These are phyloP conservation scores for Calonectria hawksworthii DNA, from an alignment of 2,329 filamentous ascomycete genomes.

Conservation along the genomic window DNA sequence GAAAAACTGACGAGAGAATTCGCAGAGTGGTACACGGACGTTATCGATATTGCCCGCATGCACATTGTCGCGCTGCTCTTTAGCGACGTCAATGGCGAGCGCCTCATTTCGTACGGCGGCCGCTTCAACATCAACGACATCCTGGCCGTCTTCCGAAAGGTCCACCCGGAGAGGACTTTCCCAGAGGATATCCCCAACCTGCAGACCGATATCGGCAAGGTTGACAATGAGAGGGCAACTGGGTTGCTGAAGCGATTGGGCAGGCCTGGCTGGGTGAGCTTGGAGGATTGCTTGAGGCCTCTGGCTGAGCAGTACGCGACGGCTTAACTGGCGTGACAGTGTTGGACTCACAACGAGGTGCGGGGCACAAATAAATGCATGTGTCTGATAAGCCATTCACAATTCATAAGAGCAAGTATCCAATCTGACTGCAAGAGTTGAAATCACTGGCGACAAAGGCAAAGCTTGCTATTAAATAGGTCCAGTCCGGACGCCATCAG, in stretches of 20 bases:
- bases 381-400: too few relatives aligned
- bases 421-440: not conserved
- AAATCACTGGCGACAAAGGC: not conserved
- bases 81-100: not conserved
- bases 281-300: constrained; percentile 9
- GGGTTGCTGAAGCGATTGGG: constrained; percentile 1
- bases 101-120: constrained; percentile 11
- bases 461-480: not conserved
- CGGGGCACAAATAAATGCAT: not conserved
- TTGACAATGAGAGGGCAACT: not conserved
- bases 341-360: too few relatives aligned
- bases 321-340: not conserved
- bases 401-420: not conserved
- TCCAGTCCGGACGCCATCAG: not conserved
- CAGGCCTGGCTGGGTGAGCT: not conserved
- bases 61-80: constrained; percentile 14
- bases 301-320: constrained; percentile 5
- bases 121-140: constrained; percentile 20
- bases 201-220: not conserved
- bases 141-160: constrained; percentile 4
- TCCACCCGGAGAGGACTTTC: not conserved
- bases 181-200: constrained; percentile 9
- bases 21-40: constrained; percentile 22
- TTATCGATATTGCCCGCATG: constrained; percentile 8
- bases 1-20: not conserved